Evolutionary conservation across 768 basidiomycete genomes (phyloP).

Genomic region (Tremella mesenterica): DNA sequence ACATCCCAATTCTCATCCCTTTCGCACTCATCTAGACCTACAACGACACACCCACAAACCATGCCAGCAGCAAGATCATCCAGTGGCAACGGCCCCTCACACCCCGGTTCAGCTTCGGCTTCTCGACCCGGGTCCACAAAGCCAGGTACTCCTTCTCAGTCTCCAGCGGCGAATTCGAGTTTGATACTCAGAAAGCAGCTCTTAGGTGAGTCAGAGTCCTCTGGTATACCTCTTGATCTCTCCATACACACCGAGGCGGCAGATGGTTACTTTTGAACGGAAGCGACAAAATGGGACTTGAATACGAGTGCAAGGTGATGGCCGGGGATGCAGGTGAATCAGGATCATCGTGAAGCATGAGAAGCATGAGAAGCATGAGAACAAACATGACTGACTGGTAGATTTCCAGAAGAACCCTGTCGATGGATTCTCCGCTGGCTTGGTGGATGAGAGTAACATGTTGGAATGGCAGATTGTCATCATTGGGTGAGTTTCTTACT

Average conservation of each 20-base stretch:
- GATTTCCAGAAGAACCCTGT: conserved; percentile 90
- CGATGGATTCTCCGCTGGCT: conserved; percentile 94
- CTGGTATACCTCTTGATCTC: too few relatives aligned
- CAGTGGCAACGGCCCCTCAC: background rate
- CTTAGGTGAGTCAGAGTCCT: conserved; percentile 19
- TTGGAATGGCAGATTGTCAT: conserved; percentile 96
- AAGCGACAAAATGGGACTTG: too few relatives aligned
- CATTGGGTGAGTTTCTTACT: conserved; percentile 57
- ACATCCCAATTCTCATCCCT: background rate
- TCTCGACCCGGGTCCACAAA: conserved; percentile 28
- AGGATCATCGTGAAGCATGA: too few relatives aligned
- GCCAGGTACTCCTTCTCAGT: conserved; percentile 24
- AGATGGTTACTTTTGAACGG: too few relatives aligned
- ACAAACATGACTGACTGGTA: conserved; percentile 11
- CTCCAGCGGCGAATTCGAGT: conserved; percentile 19
- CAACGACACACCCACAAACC: conserved; percentile 9
- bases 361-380: background rate
- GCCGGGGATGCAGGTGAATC: too few relatives aligned
- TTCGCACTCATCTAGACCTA: background rate
- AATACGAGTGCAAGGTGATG: too few relatives aligned
- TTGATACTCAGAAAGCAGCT: conserved; percentile 39
- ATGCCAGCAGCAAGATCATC: background rate
- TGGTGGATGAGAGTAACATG: conserved; percentile 88
- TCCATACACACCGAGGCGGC: too few relatives aligned
- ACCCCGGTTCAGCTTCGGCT: conserved; percentile 1